phyloP scores from a whole-genome alignment of 495 filamentous ascomycete genomes.

The Daldinia bambusicola region DNA sequence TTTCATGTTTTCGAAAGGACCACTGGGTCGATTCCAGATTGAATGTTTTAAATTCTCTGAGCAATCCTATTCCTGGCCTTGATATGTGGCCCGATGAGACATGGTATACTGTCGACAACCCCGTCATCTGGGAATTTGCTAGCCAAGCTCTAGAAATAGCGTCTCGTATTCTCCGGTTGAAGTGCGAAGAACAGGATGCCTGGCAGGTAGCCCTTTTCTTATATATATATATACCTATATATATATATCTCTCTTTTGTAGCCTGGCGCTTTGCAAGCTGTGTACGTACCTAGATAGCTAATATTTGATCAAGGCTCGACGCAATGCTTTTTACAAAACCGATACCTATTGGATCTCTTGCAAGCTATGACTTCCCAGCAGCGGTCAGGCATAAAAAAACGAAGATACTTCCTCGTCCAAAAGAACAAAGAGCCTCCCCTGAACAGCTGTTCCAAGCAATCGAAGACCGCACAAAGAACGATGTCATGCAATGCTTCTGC shows the following conservation, averaged over 20 bases:
- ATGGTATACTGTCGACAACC: slow-evolving; percentile 28
- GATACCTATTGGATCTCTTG: not conserved
- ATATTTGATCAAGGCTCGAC: slow-evolving; percentile 22
- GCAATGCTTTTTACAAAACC: not conserved
- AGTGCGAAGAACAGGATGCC: slow-evolving; percentile 12
- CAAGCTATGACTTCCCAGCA: not conserved
- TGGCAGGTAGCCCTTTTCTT: slow-evolving; percentile 2
- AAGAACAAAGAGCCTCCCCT: not conserved
- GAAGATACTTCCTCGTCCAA: not conserved
- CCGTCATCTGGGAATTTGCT: slow-evolving; percentile 4
- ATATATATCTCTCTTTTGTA: not conserved
- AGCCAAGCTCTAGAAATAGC: slow-evolving; percentile 5
- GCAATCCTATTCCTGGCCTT: slow-evolving; percentile 13
- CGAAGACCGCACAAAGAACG: not conserved
- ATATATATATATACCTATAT: too few relatives aligned
- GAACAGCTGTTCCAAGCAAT: not conserved
- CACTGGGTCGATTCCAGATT: slow-evolving; percentile 20
- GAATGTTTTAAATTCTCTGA: not conserved
- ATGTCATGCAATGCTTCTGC: not conserved
- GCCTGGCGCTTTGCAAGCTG: not conserved
- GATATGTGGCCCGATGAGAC: not conserved
- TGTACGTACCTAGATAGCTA: not conserved
- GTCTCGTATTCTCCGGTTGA: slow-evolving; percentile 1
- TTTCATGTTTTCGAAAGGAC: slow-evolving; percentile 5
- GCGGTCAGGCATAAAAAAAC: not conserved